Evolutionary conservation across 495 filamentous ascomycete species (phyloP), one percentile per base, ranked within the genome.

Genomic region (Aspergillus egyptiacus): DNA sequence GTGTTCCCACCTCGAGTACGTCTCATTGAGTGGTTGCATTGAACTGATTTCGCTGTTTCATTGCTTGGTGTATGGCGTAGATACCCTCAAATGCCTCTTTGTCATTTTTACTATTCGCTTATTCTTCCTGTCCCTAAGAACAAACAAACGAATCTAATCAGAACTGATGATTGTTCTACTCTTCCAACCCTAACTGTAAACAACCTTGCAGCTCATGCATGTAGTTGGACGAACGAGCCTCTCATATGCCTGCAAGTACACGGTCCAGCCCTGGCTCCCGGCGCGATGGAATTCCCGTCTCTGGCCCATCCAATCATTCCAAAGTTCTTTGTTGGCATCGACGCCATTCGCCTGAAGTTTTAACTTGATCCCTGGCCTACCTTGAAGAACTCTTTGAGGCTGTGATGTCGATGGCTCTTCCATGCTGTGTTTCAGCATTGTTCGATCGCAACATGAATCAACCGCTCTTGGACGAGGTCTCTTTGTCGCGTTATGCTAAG

Each of bases 1-100:
- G 71, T 17, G 55, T 70, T 46, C 62, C 66, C 2, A 51, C 53
- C 3, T 5, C 41, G 11, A 46, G 18, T 33, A 49, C 44, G 27
- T 15, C 20, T 28, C 33, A 47, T 13, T 22, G 7, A 10, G 30
- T 44, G n/a, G 27, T 15, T 46, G 35, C 3, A 14, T 27, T 31
- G 27, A 32, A 51, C 23, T 33, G 41, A 44, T 23, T 44, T 43
- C 9, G 9, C 18, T 40, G 27, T 53, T 52, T 51, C 46, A 32
- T 59, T 42, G 52, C 48, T 53, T 44, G 47, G 48, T 54, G 47
- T 30, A 51, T 42, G 35, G 34, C 55, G 37, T 54, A 56, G 51
- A 60, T 60, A 56, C 57, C 57, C 54, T 46, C 32, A 15, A 45
- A 18, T 46, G 39, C 34, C 38, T 43, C 35, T 40, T 43, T 50